Evolutionary conservation across 1,139 yeast genomes (phyloP).

Genomic region (Yamadazyma siamensis): DNA sequence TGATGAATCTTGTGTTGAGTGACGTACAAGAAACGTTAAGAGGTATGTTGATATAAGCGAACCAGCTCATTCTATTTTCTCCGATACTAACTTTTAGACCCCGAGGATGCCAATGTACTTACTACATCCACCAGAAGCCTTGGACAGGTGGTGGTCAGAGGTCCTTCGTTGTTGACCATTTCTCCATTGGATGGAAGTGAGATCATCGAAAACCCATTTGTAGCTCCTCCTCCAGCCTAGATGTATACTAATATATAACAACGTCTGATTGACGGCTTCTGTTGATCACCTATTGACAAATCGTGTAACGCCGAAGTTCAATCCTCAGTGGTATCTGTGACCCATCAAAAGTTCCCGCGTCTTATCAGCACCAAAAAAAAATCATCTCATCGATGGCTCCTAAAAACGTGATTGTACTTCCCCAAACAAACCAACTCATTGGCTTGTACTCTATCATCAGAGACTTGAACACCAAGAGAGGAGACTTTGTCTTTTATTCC

Average conservation of each 20-base stretch:
- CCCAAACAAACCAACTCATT: constrained; percentile 84
- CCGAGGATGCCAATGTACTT: constrained; percentile 52
- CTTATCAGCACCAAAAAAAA: too few relatives aligned
- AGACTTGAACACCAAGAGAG: constrained; percentile 71
- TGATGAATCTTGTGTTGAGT: constrained; percentile 90
- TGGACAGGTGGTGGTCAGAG: constrained; percentile 87
- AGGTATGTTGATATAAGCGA: constrained; percentile 28
- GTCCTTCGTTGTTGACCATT: constrained; percentile 75
- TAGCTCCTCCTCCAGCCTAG: constrained; percentile 3
- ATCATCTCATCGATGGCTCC: constrained; percentile 6
- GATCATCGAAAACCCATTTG: constrained; percentile 70
- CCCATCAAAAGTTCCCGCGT: too few relatives aligned
- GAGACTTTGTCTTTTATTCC: constrained; percentile 91
- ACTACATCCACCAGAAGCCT: constrained; percentile 57
- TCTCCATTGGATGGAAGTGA: constrained; percentile 85
- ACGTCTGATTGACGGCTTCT: too few relatives aligned
- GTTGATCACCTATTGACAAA: too few relatives aligned
- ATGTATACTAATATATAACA: constrained; percentile 4
- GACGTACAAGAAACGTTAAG: constrained; percentile 70
- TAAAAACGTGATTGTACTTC: constrained; percentile 63
- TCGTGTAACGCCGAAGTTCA: too few relatives aligned
- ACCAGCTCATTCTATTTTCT: background rate
- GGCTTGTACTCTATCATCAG: constrained; percentile 91
- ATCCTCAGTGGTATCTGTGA: too few relatives aligned
- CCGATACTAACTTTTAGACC: constrained; percentile 41